These are phyloP conservation scores for Phytophthora agathidicida DNA, from an alignment of 352 stramenopile genomes.

Conservation along the genomic window DNA sequence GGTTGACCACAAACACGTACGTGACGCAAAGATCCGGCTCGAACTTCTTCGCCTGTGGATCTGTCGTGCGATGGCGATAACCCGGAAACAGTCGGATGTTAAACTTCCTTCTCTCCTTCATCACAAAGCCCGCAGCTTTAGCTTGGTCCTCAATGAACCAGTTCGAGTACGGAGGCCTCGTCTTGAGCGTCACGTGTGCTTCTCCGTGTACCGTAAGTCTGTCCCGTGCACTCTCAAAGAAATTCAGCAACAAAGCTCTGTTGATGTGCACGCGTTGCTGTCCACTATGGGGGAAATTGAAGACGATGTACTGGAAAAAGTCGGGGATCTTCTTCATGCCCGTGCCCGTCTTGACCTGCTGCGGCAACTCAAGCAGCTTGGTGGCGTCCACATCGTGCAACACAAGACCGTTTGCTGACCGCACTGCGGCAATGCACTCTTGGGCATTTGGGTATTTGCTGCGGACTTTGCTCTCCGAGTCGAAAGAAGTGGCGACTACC, in stretches of 20 bases:
- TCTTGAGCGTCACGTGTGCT: constrained; percentile 89
- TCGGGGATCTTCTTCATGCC: constrained; percentile 34
- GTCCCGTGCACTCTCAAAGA: constrained; percentile 81
- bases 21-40: constrained; percentile 83
- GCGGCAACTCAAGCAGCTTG: constrained; percentile 63
- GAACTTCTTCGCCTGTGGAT: constrained; percentile 85
- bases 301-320: constrained; percentile 87
- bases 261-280: constrained; percentile 91
- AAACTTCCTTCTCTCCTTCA: constrained; percentile 82
- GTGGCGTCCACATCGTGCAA: constrained; percentile 87
- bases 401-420: constrained; percentile 46
- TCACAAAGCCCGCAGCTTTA: constrained; percentile 65
- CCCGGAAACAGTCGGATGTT: constrained; percentile 76
- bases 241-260: constrained; percentile 75
- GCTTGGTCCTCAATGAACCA: constrained; percentile 90
- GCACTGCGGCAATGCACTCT: constrained; percentile 69
- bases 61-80: constrained; percentile 89
- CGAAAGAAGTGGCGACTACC: constrained; percentile 79
- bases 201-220: constrained; percentile 67
- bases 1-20: constrained; percentile 89
- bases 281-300: constrained; percentile 91
- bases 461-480: constrained; percentile 66
- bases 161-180: constrained; percentile 85
- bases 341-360: constrained; percentile 23
- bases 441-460: constrained; percentile 83